phyloP scores from a whole-genome alignment of 1,284 basidiomycete genomes.

The Porodaedalea pini region DNA sequence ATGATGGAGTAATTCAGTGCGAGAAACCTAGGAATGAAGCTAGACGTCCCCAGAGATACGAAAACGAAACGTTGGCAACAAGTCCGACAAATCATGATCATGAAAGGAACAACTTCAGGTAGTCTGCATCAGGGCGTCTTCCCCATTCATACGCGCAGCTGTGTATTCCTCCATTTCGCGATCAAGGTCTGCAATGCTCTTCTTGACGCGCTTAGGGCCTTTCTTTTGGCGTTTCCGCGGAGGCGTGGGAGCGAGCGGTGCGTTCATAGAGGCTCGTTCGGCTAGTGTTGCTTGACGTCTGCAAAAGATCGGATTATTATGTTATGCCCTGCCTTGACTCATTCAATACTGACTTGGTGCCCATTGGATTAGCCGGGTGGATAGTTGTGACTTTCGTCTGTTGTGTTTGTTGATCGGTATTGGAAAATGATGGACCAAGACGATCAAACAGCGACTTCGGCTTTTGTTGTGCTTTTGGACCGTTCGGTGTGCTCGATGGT shows the following conservation, averaged over 20 bases:
- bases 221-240: constrained; percentile 21
- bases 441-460: constrained; percentile 10
- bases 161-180: constrained; percentile 25
- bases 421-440: not conserved
- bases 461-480: not conserved
- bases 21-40: too few relatives aligned
- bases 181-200: constrained; percentile 23
- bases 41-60: too few relatives aligned
- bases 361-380: too few relatives aligned
- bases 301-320: not conserved
- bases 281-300: not conserved
- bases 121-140: too few relatives aligned
- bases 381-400: not conserved
- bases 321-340: not conserved
- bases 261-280: constrained; percentile 20
- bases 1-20: too few relatives aligned
- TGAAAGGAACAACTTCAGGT: too few relatives aligned
- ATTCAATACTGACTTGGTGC: not conserved
- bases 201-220: constrained; percentile 26
- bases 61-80: too few relatives aligned
- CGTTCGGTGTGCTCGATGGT: not conserved
- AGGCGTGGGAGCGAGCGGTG: constrained; percentile 5
- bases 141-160: not conserved
- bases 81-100: too few relatives aligned
- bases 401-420: not conserved